These are phyloP conservation scores for Trichoderma simmonsii DNA, from an alignment of 2,329 filamentous ascomycete species.

Conservation along the genomic window DNA sequence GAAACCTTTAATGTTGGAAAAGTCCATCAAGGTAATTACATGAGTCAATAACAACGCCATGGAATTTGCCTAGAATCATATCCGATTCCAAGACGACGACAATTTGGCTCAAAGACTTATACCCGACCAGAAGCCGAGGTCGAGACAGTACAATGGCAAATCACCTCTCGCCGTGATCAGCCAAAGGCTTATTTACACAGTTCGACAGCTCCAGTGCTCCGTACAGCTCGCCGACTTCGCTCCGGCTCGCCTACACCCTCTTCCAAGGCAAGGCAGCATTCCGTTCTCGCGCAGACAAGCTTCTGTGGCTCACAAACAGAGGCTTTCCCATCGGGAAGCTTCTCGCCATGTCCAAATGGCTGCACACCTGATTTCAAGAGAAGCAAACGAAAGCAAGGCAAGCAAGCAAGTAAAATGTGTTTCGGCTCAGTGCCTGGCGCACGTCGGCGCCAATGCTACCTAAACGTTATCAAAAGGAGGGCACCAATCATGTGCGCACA, in stretches of 20 bases:
- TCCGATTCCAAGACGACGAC: not conserved
- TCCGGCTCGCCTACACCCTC: not conserved
- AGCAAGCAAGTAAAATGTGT: not conserved
- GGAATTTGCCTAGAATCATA: not conserved
- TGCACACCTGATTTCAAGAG: not conserved
- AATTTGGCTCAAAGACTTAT: not conserved
- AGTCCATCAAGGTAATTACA: not conserved
- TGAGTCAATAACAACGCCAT: not conserved
- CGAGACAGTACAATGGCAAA: not conserved
- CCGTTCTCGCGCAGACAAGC: not conserved
- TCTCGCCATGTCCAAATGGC: not conserved
- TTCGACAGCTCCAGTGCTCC: not conserved
- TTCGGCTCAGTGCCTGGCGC: conserved; percentile 9
- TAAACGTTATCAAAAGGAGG: conserved; percentile 18
- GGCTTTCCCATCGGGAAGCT: not conserved
- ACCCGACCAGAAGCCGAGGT: not conserved
- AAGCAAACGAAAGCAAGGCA: not conserved
- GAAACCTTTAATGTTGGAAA: not conserved
- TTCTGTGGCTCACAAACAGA: conserved; percentile 1
- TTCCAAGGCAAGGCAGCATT: too few species aligned
- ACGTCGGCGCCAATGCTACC: conserved; percentile 17
- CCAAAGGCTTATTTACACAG: not conserved
- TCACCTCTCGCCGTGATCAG: not conserved
- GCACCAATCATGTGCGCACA: conserved; percentile 13
- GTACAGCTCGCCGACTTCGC: not conserved